phyloP scores from a whole-genome alignment of 2,329 filamentous ascomycete species.

The Scedosporium apiospermum region DNA sequence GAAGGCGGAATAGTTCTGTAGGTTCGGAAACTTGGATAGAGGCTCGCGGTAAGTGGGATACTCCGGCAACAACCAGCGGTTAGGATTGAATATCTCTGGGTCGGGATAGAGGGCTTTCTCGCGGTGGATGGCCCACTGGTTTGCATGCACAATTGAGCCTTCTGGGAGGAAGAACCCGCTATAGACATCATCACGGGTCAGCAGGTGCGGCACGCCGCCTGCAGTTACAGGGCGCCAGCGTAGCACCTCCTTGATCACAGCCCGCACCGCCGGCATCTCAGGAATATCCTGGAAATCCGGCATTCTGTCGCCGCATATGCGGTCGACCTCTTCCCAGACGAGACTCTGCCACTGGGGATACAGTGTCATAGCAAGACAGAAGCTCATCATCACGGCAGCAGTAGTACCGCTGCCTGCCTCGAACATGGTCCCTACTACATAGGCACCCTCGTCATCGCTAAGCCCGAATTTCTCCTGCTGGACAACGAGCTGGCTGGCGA shows the following conservation, averaged over 20 bases:
- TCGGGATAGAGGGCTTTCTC: slow-evolving; percentile 29
- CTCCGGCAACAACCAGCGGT: slow-evolving; percentile 24
- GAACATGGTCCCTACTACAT: not conserved
- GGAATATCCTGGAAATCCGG: slow-evolving; percentile 25
- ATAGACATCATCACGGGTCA: slow-evolving; percentile 41
- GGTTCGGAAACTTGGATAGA: slow-evolving; percentile 25
- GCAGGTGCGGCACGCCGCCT: slow-evolving; percentile 38
- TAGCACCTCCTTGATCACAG: slow-evolving; percentile 32
- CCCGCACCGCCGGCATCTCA: slow-evolving; percentile 26
- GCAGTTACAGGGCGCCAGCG: slow-evolving; percentile 39
- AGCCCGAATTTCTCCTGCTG: not conserved
- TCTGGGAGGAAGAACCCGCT: slow-evolving; percentile 41
- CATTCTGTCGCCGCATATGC: slow-evolving; percentile 24
- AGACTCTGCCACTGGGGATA: slow-evolving; percentile 23
- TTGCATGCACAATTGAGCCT: slow-evolving; percentile 40
- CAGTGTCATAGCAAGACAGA: slow-evolving; percentile 17
- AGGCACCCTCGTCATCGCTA: not conserved
- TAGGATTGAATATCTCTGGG: slow-evolving; percentile 28
- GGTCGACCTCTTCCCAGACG: slow-evolving; percentile 29
- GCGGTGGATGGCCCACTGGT: slow-evolving; percentile 41
- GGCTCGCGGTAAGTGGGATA: slow-evolving; percentile 31
- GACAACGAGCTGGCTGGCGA: not conserved
- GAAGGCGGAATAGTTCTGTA: slow-evolving; percentile 34
- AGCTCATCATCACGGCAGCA: slow-evolving; percentile 14
- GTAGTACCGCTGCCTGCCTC: not conserved